Percentiles rank a stretch among this genome's conserved stretches.
phyloP scores from a whole-genome alignment of 345 rosid species.

The Gynandropsis gynandra region DNA sequence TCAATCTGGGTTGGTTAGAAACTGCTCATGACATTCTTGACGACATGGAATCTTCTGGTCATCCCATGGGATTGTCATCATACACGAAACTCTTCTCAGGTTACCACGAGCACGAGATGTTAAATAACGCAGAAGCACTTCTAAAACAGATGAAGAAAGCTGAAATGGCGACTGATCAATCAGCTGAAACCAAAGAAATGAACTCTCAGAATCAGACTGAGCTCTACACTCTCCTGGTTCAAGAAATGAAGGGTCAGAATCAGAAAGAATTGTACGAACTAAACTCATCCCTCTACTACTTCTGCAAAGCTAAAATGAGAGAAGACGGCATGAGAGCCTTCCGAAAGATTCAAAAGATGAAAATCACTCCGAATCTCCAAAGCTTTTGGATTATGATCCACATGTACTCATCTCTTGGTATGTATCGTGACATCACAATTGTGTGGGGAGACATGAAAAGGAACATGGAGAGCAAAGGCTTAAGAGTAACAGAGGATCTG shows the following conservation, averaged over 20 bases:
- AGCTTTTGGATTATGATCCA: constrained; percentile 46
- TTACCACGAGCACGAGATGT: constrained; percentile 44
- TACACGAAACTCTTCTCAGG: constrained; percentile 46
- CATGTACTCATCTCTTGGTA: constrained; percentile 54
- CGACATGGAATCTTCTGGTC: constrained; percentile 51
- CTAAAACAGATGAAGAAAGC: constrained; percentile 45
- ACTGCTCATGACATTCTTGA: constrained; percentile 88
- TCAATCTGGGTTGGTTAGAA: constrained; percentile 60
- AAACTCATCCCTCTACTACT: constrained; percentile 70
- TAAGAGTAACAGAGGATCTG: constrained; percentile 44
- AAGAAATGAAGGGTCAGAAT: constrained; percentile 33
- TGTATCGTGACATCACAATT: constrained; percentile 59
- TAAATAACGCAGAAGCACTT: constrained; percentile 55
- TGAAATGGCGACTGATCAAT: constrained; percentile 32
- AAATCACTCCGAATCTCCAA: constrained; percentile 43
- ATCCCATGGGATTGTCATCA: constrained; percentile 27
- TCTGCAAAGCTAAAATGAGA: constrained; percentile 80
- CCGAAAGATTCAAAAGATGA: constrained; percentile 46
- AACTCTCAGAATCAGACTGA: constrained; percentile 21
- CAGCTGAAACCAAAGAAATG: constrained; percentile 30
- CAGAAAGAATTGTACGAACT: constrained; percentile 42
- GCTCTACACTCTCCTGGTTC: constrained; percentile 36
- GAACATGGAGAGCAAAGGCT: constrained; percentile 30
- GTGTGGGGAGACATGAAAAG: constrained; percentile 87
- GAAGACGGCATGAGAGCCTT: constrained; percentile 54